These are phyloP conservation scores for Zarea fungicola DNA, from an alignment of 2,329 filamentous ascomycete species.

Conservation along the genomic window DNA sequence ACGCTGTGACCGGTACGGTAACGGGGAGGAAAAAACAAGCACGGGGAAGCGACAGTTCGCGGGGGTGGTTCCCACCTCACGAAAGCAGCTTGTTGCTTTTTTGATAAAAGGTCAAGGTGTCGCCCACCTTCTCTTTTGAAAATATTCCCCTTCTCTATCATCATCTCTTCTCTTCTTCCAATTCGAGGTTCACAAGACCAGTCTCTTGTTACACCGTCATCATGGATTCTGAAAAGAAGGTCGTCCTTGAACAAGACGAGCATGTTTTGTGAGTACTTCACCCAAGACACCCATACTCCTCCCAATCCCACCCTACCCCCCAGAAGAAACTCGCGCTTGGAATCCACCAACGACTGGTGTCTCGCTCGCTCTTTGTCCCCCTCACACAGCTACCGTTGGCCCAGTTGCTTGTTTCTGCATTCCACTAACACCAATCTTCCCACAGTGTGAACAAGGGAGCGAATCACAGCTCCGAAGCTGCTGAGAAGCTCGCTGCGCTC, in stretches of 20 bases:
- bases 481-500: conserved; percentile 15
- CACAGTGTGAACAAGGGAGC: background rate
- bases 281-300: background rate
- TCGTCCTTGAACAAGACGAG: conserved; percentile 10
- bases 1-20: no score
- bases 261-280: conserved; percentile 5
- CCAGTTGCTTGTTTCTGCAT: background rate
- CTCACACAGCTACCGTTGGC: background rate
- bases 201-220: background rate
- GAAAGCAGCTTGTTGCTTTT: background rate
- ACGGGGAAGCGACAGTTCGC: no score
- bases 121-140: background rate
- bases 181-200: background rate
- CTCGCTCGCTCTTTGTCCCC: background rate
- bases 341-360: background rate
- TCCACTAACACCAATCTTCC: background rate
- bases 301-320: background rate
- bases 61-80: background rate
- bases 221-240: conserved; percentile 12
- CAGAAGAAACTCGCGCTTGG: background rate
- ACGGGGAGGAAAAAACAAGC: no score
- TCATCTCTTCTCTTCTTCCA: background rate
- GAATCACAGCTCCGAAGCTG: background rate
- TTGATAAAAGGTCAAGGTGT: background rate
- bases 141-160: background rate